Conservation (phyloP, 2,329 filamentous ascomycete species). For the Rhytidhysteron rufulum region DNA sequence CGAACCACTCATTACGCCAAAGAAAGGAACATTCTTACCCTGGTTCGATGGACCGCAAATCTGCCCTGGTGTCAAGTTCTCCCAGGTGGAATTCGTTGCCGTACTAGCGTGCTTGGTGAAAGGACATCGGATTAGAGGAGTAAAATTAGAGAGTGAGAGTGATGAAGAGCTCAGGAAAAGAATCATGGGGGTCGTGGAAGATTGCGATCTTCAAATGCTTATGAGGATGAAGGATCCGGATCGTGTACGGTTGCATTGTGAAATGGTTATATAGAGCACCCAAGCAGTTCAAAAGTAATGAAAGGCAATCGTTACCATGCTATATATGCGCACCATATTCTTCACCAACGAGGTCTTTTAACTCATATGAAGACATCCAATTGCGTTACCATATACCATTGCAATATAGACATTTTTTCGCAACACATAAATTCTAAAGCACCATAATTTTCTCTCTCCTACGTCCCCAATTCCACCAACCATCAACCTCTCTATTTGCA, state of each 20-base stretch:
- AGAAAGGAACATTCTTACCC: not conserved
- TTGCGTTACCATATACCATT: too few species aligned
- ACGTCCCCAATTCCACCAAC: too few species aligned
- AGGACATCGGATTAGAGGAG: constrained; percentile 7
- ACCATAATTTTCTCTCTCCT: too few species aligned
- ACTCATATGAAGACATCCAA: too few species aligned
- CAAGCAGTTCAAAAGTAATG: too few species aligned
- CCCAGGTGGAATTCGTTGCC: constrained; percentile 32
- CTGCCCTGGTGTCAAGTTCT: constrained; percentile 30
- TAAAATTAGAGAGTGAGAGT: not conserved
- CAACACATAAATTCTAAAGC: too few species aligned
- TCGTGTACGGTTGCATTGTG: not conserved
- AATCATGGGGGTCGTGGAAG: constrained; percentile 1
- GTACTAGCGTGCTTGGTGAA: constrained; percentile 22
- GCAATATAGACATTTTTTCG: too few species aligned
- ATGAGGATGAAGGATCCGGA: constrained; percentile 8
- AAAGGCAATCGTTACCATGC: too few species aligned
- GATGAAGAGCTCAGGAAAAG: constrained; percentile 4
- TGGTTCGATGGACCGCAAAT: not conserved
- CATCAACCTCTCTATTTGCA: too few species aligned
- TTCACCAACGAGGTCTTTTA: too few species aligned
- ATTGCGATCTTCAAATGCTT: constrained; percentile 5
- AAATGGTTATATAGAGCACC: not conserved
- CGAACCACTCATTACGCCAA: not conserved
- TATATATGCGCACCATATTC: too few species aligned